phyloP scores from a whole-genome alignment of 306 rosid species.

The Citrullus colocynthis region DNA sequence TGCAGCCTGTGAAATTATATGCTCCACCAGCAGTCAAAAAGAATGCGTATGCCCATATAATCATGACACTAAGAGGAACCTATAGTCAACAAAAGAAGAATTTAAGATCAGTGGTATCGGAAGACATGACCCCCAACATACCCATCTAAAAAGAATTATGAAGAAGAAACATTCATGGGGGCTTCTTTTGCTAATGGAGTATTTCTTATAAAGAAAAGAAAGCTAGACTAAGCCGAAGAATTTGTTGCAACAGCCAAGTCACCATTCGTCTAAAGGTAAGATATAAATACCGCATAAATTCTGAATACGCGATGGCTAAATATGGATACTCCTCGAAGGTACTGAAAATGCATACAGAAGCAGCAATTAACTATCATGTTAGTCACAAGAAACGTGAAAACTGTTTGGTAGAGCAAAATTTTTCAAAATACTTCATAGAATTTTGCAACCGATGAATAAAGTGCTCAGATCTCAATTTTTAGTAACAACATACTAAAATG shows the following conservation, averaged over 20 bases:
- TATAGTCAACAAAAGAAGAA: constrained; percentile 21
- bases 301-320: constrained; percentile 57
- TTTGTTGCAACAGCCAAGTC: not conserved
- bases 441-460: not conserved
- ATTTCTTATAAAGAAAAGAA: too few species aligned
- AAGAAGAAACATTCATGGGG: not conserved
- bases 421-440: not conserved
- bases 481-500: not conserved
- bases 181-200: not conserved
- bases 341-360: constrained; percentile 26
- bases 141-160: not conserved
- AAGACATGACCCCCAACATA: not conserved
- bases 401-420: not conserved
- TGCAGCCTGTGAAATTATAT: constrained; percentile 73
- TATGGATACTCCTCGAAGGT: constrained; percentile 80
- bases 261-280: constrained; percentile 3
- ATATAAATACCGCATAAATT: constrained; percentile 65
- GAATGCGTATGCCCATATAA: constrained; percentile 74
- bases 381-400: constrained; percentile 2
- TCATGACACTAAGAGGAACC: constrained; percentile 74
- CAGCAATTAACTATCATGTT: constrained; percentile 11
- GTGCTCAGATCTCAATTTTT: not conserved
- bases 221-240: not conserved
- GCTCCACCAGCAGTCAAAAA: constrained; percentile 94
- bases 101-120: not conserved